Base-by-base conservation (phyloP, 192 early-diverging fungal genomes). In the Linnemannia elongata region DNA sequence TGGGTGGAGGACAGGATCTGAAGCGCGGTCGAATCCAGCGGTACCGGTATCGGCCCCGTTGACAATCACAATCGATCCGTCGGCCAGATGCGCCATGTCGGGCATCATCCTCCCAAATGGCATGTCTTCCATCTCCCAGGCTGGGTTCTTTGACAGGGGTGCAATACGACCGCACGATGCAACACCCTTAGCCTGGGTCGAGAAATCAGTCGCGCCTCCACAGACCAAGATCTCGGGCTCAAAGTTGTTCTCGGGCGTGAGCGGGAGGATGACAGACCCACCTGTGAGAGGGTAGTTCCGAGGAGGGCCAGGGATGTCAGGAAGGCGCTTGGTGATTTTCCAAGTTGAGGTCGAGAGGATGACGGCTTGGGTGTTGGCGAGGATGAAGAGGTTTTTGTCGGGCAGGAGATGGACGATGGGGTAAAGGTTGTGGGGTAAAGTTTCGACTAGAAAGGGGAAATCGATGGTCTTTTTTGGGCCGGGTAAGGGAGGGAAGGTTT, bases 271-370 rank as follows among this genome's bases (percentile, higher is more conserved):
- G 5, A 91, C 85, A 0, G 90, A 90, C 22, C 88, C 88, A 0
- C 85, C 93, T 0, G 93, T 93, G 35, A 91, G 80, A 5, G 93
- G 93, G 69, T 94, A 94, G 24, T 82, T 87, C 17, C 92, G 81
- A 36, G 84, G 75, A 10, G 82, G 75, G 0, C 91, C 91, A 10
- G 88, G 89, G 33, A 93, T 92, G 44, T 88, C 87, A 1, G 89
- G 90, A 7, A 93, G 89, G 17, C 81, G 82, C 41, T 82, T 88
- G 24, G 88, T 69, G 17, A 92, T 82, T 22, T 80, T 78, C 75
- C 88, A 88, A 10, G 83, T 89, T 9, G 82, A 88, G 13, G 85
- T 89, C 60, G 88, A 83, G 72, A 88, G 84, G 24, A 92, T 92
- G 49, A 92, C 79, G 38, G 91, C 89, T 71, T 85, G 79, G 12